phyloP scores from a whole-genome alignment of 345 rosid genomes.

The Eucalyptus polybractea region DNA sequence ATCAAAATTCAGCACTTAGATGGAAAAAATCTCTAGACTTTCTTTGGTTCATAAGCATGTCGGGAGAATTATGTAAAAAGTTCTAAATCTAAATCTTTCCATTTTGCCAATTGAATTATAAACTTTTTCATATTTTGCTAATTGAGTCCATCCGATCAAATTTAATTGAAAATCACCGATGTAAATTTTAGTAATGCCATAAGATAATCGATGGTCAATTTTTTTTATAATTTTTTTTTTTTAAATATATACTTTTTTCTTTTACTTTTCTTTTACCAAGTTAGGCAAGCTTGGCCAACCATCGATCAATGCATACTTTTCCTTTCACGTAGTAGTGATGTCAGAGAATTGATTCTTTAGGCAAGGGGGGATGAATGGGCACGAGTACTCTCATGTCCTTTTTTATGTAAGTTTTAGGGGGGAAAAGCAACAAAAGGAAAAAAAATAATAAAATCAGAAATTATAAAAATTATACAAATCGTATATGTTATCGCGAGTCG shows the following conservation, averaged over 20 bases:
- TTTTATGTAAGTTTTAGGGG: neutral
- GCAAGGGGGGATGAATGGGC: constrained; percentile 79
- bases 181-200: too few relatives aligned
- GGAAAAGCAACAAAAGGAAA: accelerated
- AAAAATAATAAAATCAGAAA: neutral
- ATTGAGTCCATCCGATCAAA: too few relatives aligned
- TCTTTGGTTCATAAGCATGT: neutral
- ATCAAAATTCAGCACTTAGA: neutral
- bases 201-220: neutral
- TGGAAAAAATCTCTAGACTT: neutral
- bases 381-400: constrained; percentile 67
- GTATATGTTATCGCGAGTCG: accelerated
- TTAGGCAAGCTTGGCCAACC: neutral
- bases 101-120: too few relatives aligned
- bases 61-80: accelerated
- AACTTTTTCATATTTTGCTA: too few relatives aligned
- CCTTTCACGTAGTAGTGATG: constrained; percentile 57
- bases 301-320: constrained; percentile 89
- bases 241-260: neutral
- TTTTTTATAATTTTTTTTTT: too few relatives aligned
- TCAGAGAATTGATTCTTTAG: constrained; percentile 64
- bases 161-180: accelerated
- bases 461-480: too few relatives aligned
- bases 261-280: too few relatives aligned
- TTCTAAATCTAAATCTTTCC: too few relatives aligned